Evolutionary conservation across 106 monocot genomes (phyloP), one percentile per base, ranked within the genome.

Genomic region (Platanthera guangdongensis): DNA sequence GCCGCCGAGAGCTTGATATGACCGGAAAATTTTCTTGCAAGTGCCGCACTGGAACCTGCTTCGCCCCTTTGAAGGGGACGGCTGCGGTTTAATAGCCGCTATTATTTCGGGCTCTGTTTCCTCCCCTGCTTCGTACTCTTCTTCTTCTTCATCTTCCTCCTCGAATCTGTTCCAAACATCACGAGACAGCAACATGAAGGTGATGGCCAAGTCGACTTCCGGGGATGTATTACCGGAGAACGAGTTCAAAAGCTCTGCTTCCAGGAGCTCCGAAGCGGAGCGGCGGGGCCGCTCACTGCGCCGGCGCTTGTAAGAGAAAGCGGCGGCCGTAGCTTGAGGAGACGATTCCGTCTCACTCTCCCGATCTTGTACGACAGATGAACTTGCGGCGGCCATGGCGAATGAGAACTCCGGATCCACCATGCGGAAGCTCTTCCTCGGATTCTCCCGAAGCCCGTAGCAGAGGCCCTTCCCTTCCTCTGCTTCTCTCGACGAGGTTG

Each of bases 291-390:
- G 39, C 39, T 39, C 3, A 39, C 39, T 39, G 3, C 39, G 39
- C 39, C 39, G 65, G 6, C 84, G 88, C 75, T 83, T 85, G 19
- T 25, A 30, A 13, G 52, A 13, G 52, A 82, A 74, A 39, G 48
- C 82, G 79, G 21, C 75, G 85, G 13, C 83, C 85, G 63, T 72
- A 55, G 64, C 13, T 72, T 32, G 39, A 10, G 57, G 71, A 45
- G 72, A 79, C 1, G 87, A 89, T 80, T 90, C 90, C 16, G 77
- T 83, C 76, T 92, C 92, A 87, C 94, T 95, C 84, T 95, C 89
- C 3, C 80, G 73, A 80, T 89, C 94, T 72, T 87, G 84, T 18
- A 87, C 79, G 53, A 82, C 81, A n/a, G 78, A 71, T 48, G 78
- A 80, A 68, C 50, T 53, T 12, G 39, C 69, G 57, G 22, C 52